Evolutionary conservation across 2,329 filamentous ascomycete species (phyloP).

Genomic region (Claviceps digitariae): DNA sequence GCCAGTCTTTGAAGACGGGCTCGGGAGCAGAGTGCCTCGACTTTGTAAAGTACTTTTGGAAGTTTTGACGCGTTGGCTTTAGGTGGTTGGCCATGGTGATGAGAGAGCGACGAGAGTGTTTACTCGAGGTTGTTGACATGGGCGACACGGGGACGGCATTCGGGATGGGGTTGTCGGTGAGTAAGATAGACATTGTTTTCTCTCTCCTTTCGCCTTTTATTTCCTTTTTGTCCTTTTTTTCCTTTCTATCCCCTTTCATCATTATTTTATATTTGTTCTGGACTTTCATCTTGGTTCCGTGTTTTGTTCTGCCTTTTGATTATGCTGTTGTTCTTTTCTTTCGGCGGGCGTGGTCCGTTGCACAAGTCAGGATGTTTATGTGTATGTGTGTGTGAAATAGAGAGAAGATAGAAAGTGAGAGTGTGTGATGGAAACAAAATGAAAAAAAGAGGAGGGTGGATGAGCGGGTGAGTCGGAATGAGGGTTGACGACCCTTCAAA

Average conservation of each 20-base stretch:
- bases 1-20: conserved; percentile 15
- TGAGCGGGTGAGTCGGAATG: too few relatives aligned
- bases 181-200: neutral
- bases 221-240: neutral
- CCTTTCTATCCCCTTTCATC: too few relatives aligned
- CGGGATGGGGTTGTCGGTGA: neutral
- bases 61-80: conserved; percentile 16
- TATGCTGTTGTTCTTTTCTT: neutral
- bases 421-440: too few relatives aligned
- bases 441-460: too few relatives aligned
- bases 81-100: conserved; percentile 9
- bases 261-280: too few relatives aligned
- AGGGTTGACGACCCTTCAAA: too few relatives aligned
- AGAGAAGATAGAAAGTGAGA: too few relatives aligned
- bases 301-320: neutral
- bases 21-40: conserved; percentile 14
- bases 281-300: neutral
- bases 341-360: neutral
- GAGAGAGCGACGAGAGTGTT: conserved; percentile 5
- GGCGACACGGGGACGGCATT: neutral
- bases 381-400: too few relatives aligned
- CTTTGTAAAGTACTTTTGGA: conserved; percentile 18
- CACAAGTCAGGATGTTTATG: neutral
- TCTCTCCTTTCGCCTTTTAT: neutral
- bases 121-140: neutral